Evolutionary conservation across 2,329 filamentous ascomycete genomes (phyloP).

Genomic region (Didymella keratinophila): DNA sequence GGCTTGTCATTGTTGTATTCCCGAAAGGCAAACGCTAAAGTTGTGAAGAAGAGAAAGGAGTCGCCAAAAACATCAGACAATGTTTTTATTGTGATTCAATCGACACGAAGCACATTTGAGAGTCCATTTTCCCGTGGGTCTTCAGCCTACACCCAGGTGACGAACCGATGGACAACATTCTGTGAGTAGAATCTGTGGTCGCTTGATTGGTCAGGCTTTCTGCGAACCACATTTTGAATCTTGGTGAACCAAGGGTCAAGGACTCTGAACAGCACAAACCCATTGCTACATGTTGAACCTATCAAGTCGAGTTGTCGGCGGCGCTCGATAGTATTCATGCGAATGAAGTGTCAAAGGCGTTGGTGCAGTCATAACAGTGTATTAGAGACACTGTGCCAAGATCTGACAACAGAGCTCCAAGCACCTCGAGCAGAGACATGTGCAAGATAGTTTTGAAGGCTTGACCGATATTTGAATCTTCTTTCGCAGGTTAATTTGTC

Average conservation of each 20-base stretch:
- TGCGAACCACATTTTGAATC: background rate
- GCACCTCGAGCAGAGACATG: background rate
- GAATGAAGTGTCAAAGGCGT: background rate
- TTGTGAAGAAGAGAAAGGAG: background rate
- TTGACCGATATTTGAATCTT: background rate
- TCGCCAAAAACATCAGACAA: background rate
- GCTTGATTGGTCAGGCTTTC: background rate
- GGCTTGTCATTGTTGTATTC: background rate
- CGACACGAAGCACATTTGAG: background rate
- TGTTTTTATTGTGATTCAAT: background rate
- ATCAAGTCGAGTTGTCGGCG: background rate
- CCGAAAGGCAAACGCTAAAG: background rate
- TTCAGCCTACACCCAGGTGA: background rate
- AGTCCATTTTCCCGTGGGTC: background rate
- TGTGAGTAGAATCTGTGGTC: background rate
- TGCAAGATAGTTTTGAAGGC: background rate
- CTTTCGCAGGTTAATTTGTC: background rate
- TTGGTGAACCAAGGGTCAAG: background rate
- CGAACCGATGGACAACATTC: background rate
- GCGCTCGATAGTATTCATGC: background rate
- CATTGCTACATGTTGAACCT: background rate
- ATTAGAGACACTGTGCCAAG: background rate
- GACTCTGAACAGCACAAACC: background rate
- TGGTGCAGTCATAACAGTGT: background rate
- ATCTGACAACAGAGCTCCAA: background rate